phyloP scores from a whole-genome alignment of 768 basidiomycete genomes.

The Melanogaster broomeanus region DNA sequence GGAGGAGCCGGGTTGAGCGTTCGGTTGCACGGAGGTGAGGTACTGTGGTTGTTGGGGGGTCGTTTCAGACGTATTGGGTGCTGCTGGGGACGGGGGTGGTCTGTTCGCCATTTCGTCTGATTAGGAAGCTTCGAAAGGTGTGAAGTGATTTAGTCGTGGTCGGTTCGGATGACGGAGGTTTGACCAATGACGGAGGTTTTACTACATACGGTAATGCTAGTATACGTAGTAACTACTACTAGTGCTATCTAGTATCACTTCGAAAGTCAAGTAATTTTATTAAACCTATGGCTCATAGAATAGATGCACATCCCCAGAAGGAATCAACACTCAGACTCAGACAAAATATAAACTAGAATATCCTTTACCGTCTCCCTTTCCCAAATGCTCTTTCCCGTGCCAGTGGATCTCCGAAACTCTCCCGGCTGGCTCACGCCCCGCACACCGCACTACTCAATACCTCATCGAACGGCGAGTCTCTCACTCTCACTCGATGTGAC shows the following conservation, averaged over 20 bases:
- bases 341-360: slow-evolving; percentile 59
- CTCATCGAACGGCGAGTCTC: slow-evolving; percentile 71
- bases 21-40: slow-evolving; percentile 14
- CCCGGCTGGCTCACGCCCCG: slow-evolving; percentile 44
- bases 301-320: background rate
- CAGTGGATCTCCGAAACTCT: slow-evolving; percentile 12
- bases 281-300: background rate
- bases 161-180: background rate
- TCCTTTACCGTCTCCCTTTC: slow-evolving; percentile 61
- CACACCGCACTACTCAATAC: slow-evolving; percentile 62
- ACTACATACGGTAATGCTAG: too few relatives aligned
- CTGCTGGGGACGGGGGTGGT: slow-evolving; percentile 31
- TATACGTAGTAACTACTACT: background rate
- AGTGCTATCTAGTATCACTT: background rate
- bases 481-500: slow-evolving; percentile 72
- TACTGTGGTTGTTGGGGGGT: slow-evolving; percentile 8
- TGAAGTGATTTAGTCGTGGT: background rate
- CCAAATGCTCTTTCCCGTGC: slow-evolving; percentile 29
- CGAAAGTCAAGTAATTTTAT: background rate
- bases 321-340: slow-evolving; percentile 41
- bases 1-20: slow-evolving; percentile 14
- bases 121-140: background rate
- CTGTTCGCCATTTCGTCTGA: slow-evolving; percentile 38
- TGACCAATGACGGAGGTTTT: too few relatives aligned
- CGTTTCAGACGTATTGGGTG: slow-evolving; percentile 10